Base-by-base conservation (phyloP, 192 early-diverging fungal genomes). In the Phycomyces nitens region DNA sequence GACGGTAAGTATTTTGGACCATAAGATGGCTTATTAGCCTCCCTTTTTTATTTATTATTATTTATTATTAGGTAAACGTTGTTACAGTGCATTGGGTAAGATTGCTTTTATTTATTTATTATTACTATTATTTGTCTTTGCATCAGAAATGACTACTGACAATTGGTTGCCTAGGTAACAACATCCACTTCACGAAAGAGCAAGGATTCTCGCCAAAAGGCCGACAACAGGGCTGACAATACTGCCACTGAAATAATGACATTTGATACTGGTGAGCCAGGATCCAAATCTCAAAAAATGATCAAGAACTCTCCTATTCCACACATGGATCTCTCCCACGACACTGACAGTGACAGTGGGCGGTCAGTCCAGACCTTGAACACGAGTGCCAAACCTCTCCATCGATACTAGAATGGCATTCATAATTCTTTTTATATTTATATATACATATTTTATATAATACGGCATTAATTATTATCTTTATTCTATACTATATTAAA, bases 1-100 rank as follows among this genome's bases (percentile, higher is more conserved):
- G 41, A 82, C 81, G 0, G 57, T 79, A 68, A 68, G 66, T 34
- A 34, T 7, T 34, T 5, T 34, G 3, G 2, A 34, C 29, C 29
- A 34, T 34, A n/a, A 52, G 20, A 9, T 22, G 10, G 34, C 5
- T 50, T 14, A 23, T 51, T 14, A 23, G 5, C 34, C 20, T 34
- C 50, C 50, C 12, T 61, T n/a, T 47, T 49, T 50, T 53, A 53
- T n/a, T 20, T 41, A 39, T 41, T 20, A 11, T 24, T 50, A 26
- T 50, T 23, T 65, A 18, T 53, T 2, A 27, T 40, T 49, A 68
- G 66, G 56, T 62, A 21, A 81, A 81, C 39, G 64, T 73, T 12
- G 53, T 73, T 0, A 62, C 71, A 24, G 56, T 73, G n/a, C 71
- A 73, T 27, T 73, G 71, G 71, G 71, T 68, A 60, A 56, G 51